Base-by-base conservation (phyloP, 2,329 filamentous ascomycete genomes). In the Botrytis pseudocinerea region DNA sequence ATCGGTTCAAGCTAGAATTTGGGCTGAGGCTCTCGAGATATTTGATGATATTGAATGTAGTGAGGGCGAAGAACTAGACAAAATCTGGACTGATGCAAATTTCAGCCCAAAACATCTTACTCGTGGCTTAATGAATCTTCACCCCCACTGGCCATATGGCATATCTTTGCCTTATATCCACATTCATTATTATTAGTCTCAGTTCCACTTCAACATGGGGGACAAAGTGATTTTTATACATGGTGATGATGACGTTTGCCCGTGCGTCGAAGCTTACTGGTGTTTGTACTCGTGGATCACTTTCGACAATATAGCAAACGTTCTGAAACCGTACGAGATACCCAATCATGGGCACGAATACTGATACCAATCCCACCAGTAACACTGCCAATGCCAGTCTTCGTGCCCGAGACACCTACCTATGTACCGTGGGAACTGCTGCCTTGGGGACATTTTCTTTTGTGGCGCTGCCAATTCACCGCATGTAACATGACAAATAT, bases 201-300 rank as follows among this genome's bases (percentile, higher is more conserved):
- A 57, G 65, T 57, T 69, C 65, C 65, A 69, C 64, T 51, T 16
- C 48, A 28, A 40, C 64, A 51, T 57, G 64, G 64, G 48, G 48
- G 42, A 68, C n/a, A 68, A 54, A 16, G 48, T 5, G 64, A 42
- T 32, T 42, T 54, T 22, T 54, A 54, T 54, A n/a, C 7, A n/a
- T 16, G 16, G 28, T 18, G 8, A 66, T 28, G 18, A 69, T 69
- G 48, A 69, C 48, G 18, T 69, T 57, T 69, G 65, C 18, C 65
- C 48, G 35, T 57, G 65, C 48, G 48, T 28, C 10, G 61, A 44
- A 63, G 61, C 25, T 42, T n/a, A n/a, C 20, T 14, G 35, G 9
- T 22, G 57, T 60, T 32, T 60, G 57, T 60, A 38, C 22, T 40
- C 60, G 22, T 8, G n/a, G 38, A 42, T 62, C 14, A 61, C 40